phyloP scores from a whole-genome alignment of 352 stramenopile genomes.

The Phytopythium cucurbitacearum region DNA sequence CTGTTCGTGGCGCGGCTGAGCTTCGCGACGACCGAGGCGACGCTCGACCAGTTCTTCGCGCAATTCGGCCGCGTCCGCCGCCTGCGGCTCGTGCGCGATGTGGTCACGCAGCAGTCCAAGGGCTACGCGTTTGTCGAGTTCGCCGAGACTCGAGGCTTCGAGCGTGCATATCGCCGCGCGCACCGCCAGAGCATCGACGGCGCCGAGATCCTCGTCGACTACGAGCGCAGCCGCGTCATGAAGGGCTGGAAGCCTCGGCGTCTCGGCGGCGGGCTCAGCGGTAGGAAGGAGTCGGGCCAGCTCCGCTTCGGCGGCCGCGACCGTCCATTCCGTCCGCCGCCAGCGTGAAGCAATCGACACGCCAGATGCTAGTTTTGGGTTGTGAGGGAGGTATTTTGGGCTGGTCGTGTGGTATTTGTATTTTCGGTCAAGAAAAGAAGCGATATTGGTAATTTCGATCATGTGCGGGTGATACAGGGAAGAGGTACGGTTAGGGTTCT shows the following conservation, averaged over 20 bases:
- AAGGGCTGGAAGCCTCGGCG: slow-evolving; percentile 75
- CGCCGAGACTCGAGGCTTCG: slow-evolving; percentile 43
- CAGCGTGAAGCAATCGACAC: neutral
- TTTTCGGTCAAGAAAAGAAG: too few relatives aligned
- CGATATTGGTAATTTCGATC: too few relatives aligned
- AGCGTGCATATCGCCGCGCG: slow-evolving; percentile 46
- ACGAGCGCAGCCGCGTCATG: slow-evolving; percentile 74
- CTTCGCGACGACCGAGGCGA: slow-evolving; percentile 52
- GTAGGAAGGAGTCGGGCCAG: slow-evolving; percentile 75
- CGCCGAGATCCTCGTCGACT: slow-evolving; percentile 66
- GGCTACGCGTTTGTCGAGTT: slow-evolving; percentile 84
- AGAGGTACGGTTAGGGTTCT: too few relatives aligned
- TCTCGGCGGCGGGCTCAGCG: slow-evolving; percentile 73
- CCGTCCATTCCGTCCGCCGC: slow-evolving; percentile 56
- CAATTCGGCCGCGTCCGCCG: slow-evolving; percentile 38
- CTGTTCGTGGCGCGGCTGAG: slow-evolving; percentile 69
- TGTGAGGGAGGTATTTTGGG: too few relatives aligned
- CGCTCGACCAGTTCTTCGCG: slow-evolving; percentile 36
- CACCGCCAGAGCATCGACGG: slow-evolving; percentile 58
- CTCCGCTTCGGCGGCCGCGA: slow-evolving; percentile 78
- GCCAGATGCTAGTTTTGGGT: too few relatives aligned
- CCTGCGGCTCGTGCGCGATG: slow-evolving; percentile 66
- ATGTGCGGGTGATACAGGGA: too few relatives aligned
- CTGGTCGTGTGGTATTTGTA: too few relatives aligned
- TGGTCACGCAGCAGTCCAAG: slow-evolving; percentile 54